Conservation (phyloP, 495 filamentous ascomycete species). For the Neurospora sublineolata region DNA sequence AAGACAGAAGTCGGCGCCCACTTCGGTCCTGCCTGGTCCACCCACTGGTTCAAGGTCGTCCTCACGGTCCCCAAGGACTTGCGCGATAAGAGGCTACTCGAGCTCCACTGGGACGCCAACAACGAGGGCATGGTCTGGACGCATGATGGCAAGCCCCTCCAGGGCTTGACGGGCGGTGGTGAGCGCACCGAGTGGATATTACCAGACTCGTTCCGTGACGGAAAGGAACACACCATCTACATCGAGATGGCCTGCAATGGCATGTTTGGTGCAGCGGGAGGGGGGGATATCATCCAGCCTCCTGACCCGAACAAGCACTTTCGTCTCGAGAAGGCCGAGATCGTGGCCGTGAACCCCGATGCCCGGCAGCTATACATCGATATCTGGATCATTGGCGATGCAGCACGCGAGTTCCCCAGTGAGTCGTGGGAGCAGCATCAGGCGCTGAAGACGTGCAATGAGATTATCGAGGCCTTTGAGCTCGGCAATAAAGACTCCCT, state of each 20-base stretch:
- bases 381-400: constrained; percentile 91
- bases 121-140: constrained; percentile 89
- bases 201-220: constrained; percentile 67
- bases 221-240: constrained; percentile 78
- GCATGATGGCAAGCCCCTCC: constrained; percentile 75
- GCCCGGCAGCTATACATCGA: constrained; percentile 77
- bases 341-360: constrained; percentile 77
- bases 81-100: constrained; percentile 60
- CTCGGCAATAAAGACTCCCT: constrained; percentile 68
- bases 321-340: constrained; percentile 64
- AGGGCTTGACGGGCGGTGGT: constrained; percentile 85
- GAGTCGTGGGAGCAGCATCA: constrained; percentile 80
- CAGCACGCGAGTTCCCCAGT: constrained; percentile 65
- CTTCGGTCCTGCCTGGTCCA: constrained; percentile 94
- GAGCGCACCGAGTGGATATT: constrained; percentile 87
- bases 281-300: constrained; percentile 80
- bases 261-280: constrained; percentile 91
- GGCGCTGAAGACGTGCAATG: constrained; percentile 69
- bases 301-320: constrained; percentile 74
- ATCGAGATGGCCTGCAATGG: constrained; percentile 97
- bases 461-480: constrained; percentile 83
- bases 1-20: constrained; percentile 61
- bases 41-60: constrained; percentile 89
- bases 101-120: constrained; percentile 91
- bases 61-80: constrained; percentile 66